Percentiles rank a stretch among this genome's conserved stretches.
phyloP scores from a whole-genome alignment of 352 stramenopile species.

The Phytophthora pinifolia region DNA sequence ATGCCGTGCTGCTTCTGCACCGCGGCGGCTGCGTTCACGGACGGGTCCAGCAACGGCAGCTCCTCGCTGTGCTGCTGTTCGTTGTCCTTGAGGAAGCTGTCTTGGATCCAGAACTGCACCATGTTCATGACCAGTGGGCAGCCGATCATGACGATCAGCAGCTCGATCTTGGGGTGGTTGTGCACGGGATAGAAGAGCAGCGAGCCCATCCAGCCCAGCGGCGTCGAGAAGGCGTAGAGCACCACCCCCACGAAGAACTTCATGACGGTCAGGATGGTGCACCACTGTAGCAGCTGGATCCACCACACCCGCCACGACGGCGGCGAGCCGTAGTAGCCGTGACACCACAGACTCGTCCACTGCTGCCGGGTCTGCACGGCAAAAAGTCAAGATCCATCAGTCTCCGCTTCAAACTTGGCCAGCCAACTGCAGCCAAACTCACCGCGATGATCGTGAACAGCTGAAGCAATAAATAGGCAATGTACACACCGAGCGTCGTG shows the following conservation, averaged over 20 bases:
- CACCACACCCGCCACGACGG: conserved; percentile 68
- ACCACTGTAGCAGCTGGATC: conserved; percentile 68
- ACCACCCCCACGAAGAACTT: conserved; percentile 66
- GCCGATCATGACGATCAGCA: conserved; percentile 85
- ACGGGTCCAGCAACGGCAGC: conserved; percentile 33
- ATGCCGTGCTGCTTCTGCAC: conserved; percentile 39
- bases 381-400: conserved; percentile 2
- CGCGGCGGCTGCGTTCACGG: neutral
- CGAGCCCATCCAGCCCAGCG: conserved; percentile 56
- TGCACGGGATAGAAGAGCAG: conserved; percentile 73
- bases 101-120: conserved; percentile 86
- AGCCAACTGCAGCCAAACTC: conserved; percentile 9
- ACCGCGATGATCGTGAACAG: conserved; percentile 59
- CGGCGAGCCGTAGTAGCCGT: conserved; percentile 68
- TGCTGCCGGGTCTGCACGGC: conserved; percentile 44
- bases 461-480: conserved; percentile 76
- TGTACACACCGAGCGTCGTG: conserved; percentile 80
- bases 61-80: conserved; percentile 28
- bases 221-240: conserved; percentile 63
- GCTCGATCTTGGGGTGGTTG: conserved; percentile 71
- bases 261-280: conserved; percentile 59
- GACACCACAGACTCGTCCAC: conserved; percentile 60
- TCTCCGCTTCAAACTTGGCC: conserved; percentile 2
- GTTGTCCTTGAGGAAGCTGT: conserved; percentile 78
- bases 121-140: conserved; percentile 87